A percentile compares a stretch with the other conserved stretches of the same genome.
Evolutionary conservation across 106 monocot species (phyloP).

Genomic region (Dendrobium catenatum): DNA sequence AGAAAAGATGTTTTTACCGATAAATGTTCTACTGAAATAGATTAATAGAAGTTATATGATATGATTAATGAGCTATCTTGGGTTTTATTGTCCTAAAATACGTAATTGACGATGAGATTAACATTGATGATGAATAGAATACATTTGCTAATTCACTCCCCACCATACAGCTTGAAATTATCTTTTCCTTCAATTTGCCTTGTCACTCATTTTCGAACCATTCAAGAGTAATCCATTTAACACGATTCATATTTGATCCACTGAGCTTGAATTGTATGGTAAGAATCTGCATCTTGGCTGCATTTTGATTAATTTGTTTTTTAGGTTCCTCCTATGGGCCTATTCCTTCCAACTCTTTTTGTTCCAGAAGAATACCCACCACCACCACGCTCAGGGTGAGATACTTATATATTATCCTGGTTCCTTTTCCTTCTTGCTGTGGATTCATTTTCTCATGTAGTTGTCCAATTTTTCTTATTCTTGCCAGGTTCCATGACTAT

Average conservation of each 20-base stretch:
- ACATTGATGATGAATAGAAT: not conserved
- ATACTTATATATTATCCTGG: not conserved
- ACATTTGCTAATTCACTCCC: not conserved
- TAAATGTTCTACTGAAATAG: no score
- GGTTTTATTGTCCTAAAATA: not conserved
- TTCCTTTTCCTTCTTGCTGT: not conserved
- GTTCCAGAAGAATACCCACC: conserved; percentile 74
- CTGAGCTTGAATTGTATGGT: not conserved
- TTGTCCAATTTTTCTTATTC: conserved; percentile 10
- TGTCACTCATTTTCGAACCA: not conserved
- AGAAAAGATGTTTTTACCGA: not conserved
- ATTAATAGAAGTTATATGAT: not conserved
- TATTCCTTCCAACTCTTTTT: conserved; percentile 82
- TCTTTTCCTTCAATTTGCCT: not conserved
- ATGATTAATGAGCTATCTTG: not conserved
- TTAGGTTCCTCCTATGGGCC: conserved; percentile 93
- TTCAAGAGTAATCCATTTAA: not conserved
- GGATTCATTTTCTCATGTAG: not conserved
- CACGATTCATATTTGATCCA: not conserved
- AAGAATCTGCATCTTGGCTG: conserved; percentile 2
- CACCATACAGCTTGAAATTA: not conserved
- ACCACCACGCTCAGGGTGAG: conserved; percentile 75
- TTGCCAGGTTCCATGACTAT: conserved; percentile 69
- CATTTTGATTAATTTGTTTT: not conserved
- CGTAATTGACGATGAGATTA: not conserved